phyloP scores from a whole-genome alignment of 768 basidiomycete genomes.

The Lactifluus volemus region DNA sequence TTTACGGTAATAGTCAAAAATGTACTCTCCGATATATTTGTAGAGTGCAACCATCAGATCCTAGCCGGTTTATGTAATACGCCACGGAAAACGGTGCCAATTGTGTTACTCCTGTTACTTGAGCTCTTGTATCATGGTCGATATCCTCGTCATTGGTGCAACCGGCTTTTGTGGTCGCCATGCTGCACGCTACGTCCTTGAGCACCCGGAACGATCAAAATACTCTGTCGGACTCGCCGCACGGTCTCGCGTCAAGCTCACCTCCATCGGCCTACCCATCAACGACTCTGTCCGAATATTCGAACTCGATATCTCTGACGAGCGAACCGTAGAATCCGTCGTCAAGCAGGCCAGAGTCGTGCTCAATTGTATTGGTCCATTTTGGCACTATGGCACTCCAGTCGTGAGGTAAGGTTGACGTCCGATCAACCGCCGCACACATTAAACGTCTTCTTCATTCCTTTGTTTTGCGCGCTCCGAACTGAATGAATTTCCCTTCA shows the following conservation, averaged over 20 bases:
- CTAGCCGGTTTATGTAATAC: not conserved
- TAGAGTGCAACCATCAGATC: not conserved
- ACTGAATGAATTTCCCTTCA: too few species aligned
- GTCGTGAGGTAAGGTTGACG: conserved; percentile 47
- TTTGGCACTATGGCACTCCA: conserved; percentile 59
- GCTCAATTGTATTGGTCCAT: conserved; percentile 74
- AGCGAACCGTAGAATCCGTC: conserved; percentile 42
- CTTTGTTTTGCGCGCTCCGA: not conserved
- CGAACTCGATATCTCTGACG: conserved; percentile 51
- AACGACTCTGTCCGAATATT: conserved; percentile 31
- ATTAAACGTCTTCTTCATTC: too few species aligned
- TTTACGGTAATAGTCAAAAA: not conserved
- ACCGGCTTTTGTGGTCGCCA: conserved; percentile 20
- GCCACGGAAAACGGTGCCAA: too few species aligned
- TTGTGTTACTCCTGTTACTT: too few species aligned
- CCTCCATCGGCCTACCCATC: conserved; percentile 2
- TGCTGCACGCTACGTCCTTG: conserved; percentile 15
- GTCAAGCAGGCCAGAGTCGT: conserved; percentile 57
- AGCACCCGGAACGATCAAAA: conserved; percentile 14
- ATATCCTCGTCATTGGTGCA: conserved; percentile 19
- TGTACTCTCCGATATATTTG: not conserved
- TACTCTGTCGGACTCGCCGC: conserved; percentile 14
- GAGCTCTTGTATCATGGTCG: conserved; percentile 4
- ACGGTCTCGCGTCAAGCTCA: conserved; percentile 14
- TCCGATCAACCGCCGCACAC: not conserved